These are phyloP conservation scores for Scedosporium apiospermum DNA, from an alignment of 2,329 filamentous ascomycete species.

Conservation along the genomic window DNA sequence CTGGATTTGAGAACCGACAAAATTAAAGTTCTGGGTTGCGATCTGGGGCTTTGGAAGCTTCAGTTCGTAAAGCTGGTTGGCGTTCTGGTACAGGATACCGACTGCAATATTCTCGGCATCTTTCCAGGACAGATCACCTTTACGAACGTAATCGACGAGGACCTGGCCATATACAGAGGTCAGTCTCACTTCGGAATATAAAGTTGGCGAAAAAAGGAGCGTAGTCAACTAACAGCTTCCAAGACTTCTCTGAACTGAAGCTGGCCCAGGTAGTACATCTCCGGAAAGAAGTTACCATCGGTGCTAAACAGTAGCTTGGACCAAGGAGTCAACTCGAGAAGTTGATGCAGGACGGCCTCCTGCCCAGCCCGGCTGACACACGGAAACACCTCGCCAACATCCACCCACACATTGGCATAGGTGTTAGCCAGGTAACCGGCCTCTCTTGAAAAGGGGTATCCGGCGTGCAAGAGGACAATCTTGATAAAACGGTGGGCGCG, in stretches of 20 bases:
- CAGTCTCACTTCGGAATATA: slow-evolving; percentile 5
- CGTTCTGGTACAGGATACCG: slow-evolving; percentile 66
- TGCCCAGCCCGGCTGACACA: slow-evolving; percentile 70
- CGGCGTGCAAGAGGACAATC: slow-evolving; percentile 69
- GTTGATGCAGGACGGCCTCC: slow-evolving; percentile 58
- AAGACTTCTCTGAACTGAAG: slow-evolving; percentile 63
- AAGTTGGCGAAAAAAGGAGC: slow-evolving; percentile 11
- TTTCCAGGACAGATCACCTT: slow-evolving; percentile 47
- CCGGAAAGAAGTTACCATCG: slow-evolving; percentile 70
- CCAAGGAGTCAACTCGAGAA: slow-evolving; percentile 65
- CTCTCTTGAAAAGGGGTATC: slow-evolving; percentile 73
- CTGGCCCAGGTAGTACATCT: slow-evolving; percentile 66
- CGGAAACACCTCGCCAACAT: slow-evolving; percentile 76
- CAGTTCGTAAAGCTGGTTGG: slow-evolving; percentile 65
- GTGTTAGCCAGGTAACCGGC: slow-evolving; percentile 68
- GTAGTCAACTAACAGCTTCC: slow-evolving; percentile 39
- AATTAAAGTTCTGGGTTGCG: slow-evolving; percentile 13
- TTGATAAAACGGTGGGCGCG: slow-evolving; percentile 58
- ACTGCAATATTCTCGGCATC: slow-evolving; percentile 57
- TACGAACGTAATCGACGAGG: slow-evolving; percentile 56
- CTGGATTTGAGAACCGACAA: background rate
- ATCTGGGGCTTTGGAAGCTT: slow-evolving; percentile 22
- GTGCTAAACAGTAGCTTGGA: slow-evolving; percentile 74
- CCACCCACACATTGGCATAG: slow-evolving; percentile 72
- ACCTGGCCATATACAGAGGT: slow-evolving; percentile 32